phyloP scores from a whole-genome alignment of 2,329 filamentous ascomycete species.

The Lachnellula hyalina region DNA sequence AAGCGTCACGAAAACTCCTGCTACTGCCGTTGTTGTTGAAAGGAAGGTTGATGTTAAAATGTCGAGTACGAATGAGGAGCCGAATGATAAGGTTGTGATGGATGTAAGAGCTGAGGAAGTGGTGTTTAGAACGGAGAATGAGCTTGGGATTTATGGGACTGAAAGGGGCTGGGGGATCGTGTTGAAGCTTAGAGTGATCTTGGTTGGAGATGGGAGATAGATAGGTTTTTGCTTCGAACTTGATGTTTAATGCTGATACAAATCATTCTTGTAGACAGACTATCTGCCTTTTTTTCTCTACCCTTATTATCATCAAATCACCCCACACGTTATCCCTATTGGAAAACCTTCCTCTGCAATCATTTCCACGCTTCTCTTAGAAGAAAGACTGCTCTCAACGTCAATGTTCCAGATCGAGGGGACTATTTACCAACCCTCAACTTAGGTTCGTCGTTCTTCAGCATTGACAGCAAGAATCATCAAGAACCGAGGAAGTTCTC shows the following conservation, averaged over 20 bases:
- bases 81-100: constrained; percentile 20
- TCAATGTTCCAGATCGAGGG: too few species aligned
- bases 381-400: too few species aligned
- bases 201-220: constrained; percentile 1
- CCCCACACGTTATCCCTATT: too few species aligned
- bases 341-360: too few species aligned
- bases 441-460: too few species aligned
- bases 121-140: constrained; percentile 62
- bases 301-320: too few species aligned
- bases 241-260: background rate
- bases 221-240: background rate
- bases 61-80: background rate
- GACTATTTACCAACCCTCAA: too few species aligned
- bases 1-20: background rate
- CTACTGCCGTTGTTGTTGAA: background rate
- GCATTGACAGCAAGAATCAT: too few species aligned
- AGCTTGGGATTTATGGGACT: constrained; percentile 53
- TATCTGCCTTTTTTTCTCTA: too few species aligned
- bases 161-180: constrained; percentile 27
- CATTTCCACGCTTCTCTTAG: too few species aligned
- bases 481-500: too few species aligned
- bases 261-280: too few species aligned
- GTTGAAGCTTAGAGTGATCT: constrained; percentile 16
- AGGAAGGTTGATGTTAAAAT: background rate
- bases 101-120: constrained; percentile 36